Evolutionary conservation across 2,329 filamentous ascomycete species (phyloP), one percentile per base, ranked within the genome.

Genomic region (Botrytis aclada): DNA sequence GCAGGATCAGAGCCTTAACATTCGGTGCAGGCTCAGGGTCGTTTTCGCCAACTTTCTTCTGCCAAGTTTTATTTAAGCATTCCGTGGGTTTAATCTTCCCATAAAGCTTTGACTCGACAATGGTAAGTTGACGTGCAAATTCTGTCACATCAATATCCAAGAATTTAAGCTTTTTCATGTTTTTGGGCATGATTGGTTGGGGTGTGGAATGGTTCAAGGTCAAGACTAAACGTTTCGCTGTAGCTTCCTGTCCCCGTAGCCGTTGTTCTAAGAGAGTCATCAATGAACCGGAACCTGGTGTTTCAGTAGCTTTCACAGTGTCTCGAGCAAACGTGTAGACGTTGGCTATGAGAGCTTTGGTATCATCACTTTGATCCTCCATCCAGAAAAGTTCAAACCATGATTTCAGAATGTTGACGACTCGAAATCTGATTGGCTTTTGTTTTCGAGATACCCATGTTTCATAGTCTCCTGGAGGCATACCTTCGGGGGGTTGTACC

Each of bases 321-420:
- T 97, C 94, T 78, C 93, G 93, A 4, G 95, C 95, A 81, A 99
- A 99, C 41, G 90, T 90, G 83, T 95, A 94, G 16, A 98, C 94
- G 76, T 95, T 90, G 74, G 94, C 91, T 76, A 99, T 93, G 58
- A 99, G 86, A 77, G 94, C 89, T 81, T 90, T 93, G 63, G 91
- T 97, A 65, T 93, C 90, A 69, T 95, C 93, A 80, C 91, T 95
- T 75, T 92, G 90, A 66, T 94, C 93, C 81, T 99, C 96, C 94
- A 98, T 98, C 96, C 96, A 99, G 82, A 96, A 98, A 78, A 92
- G 95, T 81, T 98, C 96, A 77, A 99, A 96, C 96, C 96, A 99
- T 83, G 90, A 97, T 86, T 98, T 98, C 65, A 99, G 85, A 76
- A 98, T 98, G 80, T 98, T 99, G 76, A 99, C 94, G 3, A 99